Evolutionary conservation across 495 filamentous ascomycete genomes (phyloP), one percentile per base, ranked within the genome.

Genomic region (Ramalina intermedia): DNA sequence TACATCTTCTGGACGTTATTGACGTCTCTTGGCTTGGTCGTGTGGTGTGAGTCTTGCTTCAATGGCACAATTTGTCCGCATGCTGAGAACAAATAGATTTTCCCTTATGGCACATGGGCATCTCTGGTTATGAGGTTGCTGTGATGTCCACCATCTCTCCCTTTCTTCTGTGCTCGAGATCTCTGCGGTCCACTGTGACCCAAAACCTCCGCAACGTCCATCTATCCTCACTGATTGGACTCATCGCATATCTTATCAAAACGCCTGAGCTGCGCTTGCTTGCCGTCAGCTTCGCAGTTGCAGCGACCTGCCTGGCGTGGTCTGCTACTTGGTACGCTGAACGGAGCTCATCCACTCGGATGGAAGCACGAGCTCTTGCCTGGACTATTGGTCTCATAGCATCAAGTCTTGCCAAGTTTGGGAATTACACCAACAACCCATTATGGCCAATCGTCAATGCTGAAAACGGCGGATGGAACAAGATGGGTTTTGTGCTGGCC

Each of bases 71-170:
- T 11, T 9, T 45, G 50, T 4, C 3, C 16, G 23, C 17, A 35
- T 41, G 9, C 41, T 54, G 33, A 53, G 4, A 7, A 2, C 27
- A 16, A 44, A 40, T 52, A 88, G 85, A 94, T 61, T 99, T 99
- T 60, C 91, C 91, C 14, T 76, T 99, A n/a, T 99, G 93, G 93
- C 79, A 96, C 63, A 96, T 99, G 93, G 93, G 93, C 49, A 88
- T 99, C 51, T 99, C 93, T 7, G 93, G 93, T 48, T 96, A 94
- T 55, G 93, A 99, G 66, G 81, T 81, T 23, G 71, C 90, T 52
- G 78, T 99, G 62, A 78, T 94, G 74, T 73, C 73, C 52, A 88
- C 83, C n/a, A 58, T 87, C 44, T 84, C 87, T 5, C 91, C 93
- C 0, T 68, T 88, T 20, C 63, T 96, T n/a, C 81, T 96, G 27